A percentile compares a stretch with the other conserved stretches of the same genome.
Conservation (phyloP, 2,329 filamentous ascomycete genomes). For the Aureobasidium sp. region DNA sequence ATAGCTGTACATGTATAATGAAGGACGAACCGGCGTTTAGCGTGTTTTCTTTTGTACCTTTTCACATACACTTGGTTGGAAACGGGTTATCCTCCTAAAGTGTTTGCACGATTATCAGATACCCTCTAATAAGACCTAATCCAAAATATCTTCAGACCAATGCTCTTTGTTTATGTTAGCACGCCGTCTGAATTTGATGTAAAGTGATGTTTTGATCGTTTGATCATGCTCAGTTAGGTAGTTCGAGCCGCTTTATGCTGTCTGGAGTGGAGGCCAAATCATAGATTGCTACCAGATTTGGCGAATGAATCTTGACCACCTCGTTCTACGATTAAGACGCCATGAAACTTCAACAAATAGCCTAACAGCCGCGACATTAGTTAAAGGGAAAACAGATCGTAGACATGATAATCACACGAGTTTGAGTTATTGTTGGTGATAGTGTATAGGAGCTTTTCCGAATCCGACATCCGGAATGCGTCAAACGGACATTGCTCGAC, state of each 20-base stretch:
- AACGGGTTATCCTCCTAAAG: background rate
- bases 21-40: background rate
- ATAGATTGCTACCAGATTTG: no score
- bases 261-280: no score
- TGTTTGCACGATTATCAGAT: background rate
- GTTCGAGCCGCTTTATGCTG: background rate
- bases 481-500: background rate
- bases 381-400: no score
- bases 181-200: background rate
- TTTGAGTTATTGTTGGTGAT: background rate
- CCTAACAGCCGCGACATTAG: no score
- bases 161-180: background rate
- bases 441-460: background rate
- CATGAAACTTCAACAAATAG: no score
- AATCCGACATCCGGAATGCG: background rate
- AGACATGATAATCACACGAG: no score
- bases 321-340: no score
- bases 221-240: background rate
- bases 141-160: background rate
- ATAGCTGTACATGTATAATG: constrained; percentile 2
- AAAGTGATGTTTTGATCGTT: no score
- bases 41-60: background rate
- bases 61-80: background rate
- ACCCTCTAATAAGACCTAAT: constrained; percentile 5
- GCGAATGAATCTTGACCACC: no score